A percentile compares a stretch with the other conserved stretches of the same genome.
phyloP scores from a whole-genome alignment of 331 rosid genomes.

The Erythrophleum ivorense region DNA sequence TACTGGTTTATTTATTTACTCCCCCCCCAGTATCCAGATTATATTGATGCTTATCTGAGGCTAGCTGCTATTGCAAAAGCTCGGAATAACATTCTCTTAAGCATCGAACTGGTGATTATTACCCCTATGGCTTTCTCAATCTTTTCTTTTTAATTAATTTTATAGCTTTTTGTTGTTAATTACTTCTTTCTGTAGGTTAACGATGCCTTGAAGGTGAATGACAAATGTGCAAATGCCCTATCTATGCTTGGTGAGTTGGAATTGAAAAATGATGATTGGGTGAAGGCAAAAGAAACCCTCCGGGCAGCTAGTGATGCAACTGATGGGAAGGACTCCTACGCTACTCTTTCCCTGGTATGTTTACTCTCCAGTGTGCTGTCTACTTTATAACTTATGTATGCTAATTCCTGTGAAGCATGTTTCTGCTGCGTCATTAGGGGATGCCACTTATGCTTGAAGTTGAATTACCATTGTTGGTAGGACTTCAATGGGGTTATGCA shows the following conservation, averaged over 20 bases:
- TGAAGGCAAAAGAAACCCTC: slow-evolving; percentile 96
- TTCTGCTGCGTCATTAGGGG: background rate
- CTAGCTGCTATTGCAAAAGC: slow-evolving; percentile 95
- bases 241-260: slow-evolving; percentile 98
- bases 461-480: background rate
- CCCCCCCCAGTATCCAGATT: slow-evolving; percentile 84
- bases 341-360: slow-evolving; percentile 88
- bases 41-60: slow-evolving; percentile 89
- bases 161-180: background rate
- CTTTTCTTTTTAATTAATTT: slow-evolving; percentile 18
- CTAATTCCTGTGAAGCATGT: slow-evolving; percentile 24
- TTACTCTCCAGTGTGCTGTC: slow-evolving; percentile 33
- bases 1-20: slow-evolving; percentile 12
- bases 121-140: slow-evolving; percentile 29
- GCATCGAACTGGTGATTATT: slow-evolving; percentile 88
- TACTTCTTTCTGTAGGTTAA: slow-evolving; percentile 66
- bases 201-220: slow-evolving; percentile 93
- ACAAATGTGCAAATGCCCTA: slow-evolving; percentile 88
- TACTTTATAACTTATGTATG: slow-evolving; percentile 22
- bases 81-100: slow-evolving; percentile 81
- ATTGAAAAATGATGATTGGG: slow-evolving; percentile 98
- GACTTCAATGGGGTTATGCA: slow-evolving; percentile 15
- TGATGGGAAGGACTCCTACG: slow-evolving; percentile 93
- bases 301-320: slow-evolving; percentile 97
- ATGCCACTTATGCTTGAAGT: background rate